Base-by-base conservation (phyloP, 139 green algal species). In the Chlorella sp. region DNA sequence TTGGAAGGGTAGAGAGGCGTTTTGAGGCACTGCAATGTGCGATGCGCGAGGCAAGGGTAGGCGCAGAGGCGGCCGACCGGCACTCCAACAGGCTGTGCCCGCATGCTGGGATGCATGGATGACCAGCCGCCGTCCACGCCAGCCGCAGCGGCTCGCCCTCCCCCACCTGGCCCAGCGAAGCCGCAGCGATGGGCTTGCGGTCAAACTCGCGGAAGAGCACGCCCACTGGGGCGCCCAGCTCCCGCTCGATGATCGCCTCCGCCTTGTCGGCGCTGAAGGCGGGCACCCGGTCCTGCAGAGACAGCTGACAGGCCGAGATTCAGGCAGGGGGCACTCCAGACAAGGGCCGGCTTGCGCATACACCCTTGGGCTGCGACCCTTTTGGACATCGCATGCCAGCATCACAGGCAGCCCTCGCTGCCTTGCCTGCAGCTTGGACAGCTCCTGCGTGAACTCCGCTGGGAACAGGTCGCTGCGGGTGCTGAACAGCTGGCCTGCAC, bases 401-500 rank as follows among this genome's bases (percentile, higher is more conserved):
- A n/a, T n/a, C n/a, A n/a, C n/a, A n/a, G n/a, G n/a, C n/a, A n/a
- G n/a, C n/a, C n/a, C n/a, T n/a, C n/a, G n/a, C n/a, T n/a, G n/a
- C n/a, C 41, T n/a, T 44, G 92, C 92, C 95, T 97, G 95, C 83
- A 99, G 92, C 89, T 98, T 95, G 86, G 96, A 93, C 36, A 99
- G 95, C 93, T 99, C 96, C 78, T 96, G 92, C 63, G 99, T 93
- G 89, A 98, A 99, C 91, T 99, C 97, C 16, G 91, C 89, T 17
- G 93, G 89, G 60, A 99, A 93, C 55, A 99, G 92, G 74, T 99
- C 97, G 82, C 97, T 95, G 57, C 97, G 93, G 16, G 97, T 99
- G 69, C 86, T 95, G 92, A 99, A 99, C 88, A 99, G 96, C 91
- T 99, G 96, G 7, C 55, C 17, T 32, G 32, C 38, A 55, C 15